Conservation (phyloP, 225 moss, liverwort and hornwort genomes). For the Physcomitrellopsis africana region DNA sequence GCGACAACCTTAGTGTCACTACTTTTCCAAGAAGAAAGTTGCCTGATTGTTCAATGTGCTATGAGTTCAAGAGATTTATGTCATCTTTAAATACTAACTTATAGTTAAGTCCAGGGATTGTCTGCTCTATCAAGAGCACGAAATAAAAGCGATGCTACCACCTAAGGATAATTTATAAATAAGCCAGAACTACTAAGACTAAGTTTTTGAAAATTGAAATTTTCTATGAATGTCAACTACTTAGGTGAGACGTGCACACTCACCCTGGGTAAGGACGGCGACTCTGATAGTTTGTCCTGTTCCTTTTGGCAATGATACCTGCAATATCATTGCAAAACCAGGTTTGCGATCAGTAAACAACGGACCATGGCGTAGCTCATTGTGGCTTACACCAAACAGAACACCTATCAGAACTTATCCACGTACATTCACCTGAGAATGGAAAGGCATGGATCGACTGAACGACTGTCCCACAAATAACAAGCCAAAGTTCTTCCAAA, state of each 20-base stretch:
- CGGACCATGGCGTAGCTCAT: not conserved
- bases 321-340: slow-evolving; percentile 25
- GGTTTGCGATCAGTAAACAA: not conserved
- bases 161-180: not conserved
- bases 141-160: not conserved
- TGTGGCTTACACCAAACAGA: not conserved
- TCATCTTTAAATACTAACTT: not conserved
- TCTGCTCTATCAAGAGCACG: too few relatives aligned
- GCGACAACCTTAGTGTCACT: not conserved
- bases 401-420: not conserved
- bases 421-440: not conserved
- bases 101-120: too few relatives aligned
- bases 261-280: slow-evolving; percentile 87
- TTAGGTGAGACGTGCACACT: slow-evolving; percentile 6
- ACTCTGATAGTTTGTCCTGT: slow-evolving; percentile 83
- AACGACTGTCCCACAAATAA: not conserved
- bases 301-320: slow-evolving; percentile 90
- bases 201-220: not conserved
- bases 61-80: not conserved
- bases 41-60: not conserved
- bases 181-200: not conserved
- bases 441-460: not conserved
- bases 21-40: not conserved
- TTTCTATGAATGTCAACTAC: not conserved
- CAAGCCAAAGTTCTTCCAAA: not conserved